phyloP scores from a whole-genome alignment of 352 stramenopile genomes.

The Globisporangium sylvaticum region DNA sequence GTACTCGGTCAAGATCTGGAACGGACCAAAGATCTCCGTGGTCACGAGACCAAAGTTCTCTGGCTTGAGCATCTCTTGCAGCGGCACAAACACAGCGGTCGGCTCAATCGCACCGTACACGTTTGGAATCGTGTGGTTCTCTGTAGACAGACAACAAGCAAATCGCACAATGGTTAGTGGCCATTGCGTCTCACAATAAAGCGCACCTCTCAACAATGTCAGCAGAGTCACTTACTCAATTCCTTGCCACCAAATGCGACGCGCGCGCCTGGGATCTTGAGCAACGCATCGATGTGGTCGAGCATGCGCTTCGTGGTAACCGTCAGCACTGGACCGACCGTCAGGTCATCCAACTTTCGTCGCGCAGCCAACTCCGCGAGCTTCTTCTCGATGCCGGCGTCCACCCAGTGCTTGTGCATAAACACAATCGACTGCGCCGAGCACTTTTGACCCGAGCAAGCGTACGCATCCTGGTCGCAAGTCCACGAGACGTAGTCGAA shows the following conservation, averaged over 20 bases:
- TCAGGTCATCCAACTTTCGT: conserved; percentile 92
- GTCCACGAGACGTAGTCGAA: conserved; percentile 98
- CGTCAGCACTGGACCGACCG: conserved; percentile 95
- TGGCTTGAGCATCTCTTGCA: conserved; percentile 93
- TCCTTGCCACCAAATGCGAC: conserved; percentile 95
- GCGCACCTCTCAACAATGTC: not conserved
- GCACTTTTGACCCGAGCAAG: conserved; percentile 98
- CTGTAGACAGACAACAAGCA: conserved; percentile 20
- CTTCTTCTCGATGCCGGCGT: conserved; percentile 91
- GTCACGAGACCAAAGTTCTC: conserved; percentile 94
- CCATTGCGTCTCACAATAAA: not conserved
- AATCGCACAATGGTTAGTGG: not conserved
- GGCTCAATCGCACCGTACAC: conserved; percentile 96
- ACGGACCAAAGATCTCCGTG: conserved; percentile 98
- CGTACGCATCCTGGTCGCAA: conserved; percentile 98
- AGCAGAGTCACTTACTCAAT: conserved; percentile 38
- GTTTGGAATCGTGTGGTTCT: conserved; percentile 93
- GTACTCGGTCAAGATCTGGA: conserved; percentile 95
- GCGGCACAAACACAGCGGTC: conserved; percentile 96
- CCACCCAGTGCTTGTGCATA: conserved; percentile 96
- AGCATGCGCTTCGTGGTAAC: conserved; percentile 96
- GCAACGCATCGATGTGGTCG: conserved; percentile 87
- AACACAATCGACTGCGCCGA: conserved; percentile 98
- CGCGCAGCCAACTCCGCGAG: conserved; percentile 86
- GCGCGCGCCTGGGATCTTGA: conserved; percentile 92